Conservation (phyloP, 306 rosid species). For the Psophocarpus tetragonolobus region DNA sequence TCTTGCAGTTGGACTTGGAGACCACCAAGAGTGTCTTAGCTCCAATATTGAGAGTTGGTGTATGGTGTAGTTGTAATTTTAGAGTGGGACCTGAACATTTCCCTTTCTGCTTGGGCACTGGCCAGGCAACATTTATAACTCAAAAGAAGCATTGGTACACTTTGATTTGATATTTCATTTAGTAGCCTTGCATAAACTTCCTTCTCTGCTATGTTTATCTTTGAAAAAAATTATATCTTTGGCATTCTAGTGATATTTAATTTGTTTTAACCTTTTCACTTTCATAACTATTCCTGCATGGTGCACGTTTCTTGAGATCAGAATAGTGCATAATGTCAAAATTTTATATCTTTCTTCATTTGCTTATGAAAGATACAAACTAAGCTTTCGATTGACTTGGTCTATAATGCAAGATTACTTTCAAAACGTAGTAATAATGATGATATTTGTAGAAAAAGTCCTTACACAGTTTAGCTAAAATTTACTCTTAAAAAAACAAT, state of each 20-base stretch:
- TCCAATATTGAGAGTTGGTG: slow-evolving; percentile 41
- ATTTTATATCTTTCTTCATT: neutral
- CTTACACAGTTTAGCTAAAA: neutral
- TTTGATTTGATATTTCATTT: neutral
- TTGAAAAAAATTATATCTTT: too few relatives aligned
- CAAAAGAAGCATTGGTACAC: slow-evolving; percentile 21
- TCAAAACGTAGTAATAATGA: neutral
- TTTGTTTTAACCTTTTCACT: neutral
- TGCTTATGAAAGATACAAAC: neutral
- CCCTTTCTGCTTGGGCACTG: slow-evolving; percentile 20
- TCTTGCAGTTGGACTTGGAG: slow-evolving; percentile 44
- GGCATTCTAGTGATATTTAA: neutral
- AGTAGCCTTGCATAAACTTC: too few relatives aligned
- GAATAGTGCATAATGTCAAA: neutral
- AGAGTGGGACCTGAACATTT: slow-evolving; percentile 53
- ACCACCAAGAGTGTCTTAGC: slow-evolving; percentile 41
- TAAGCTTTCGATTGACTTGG: neutral
- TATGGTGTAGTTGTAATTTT: slow-evolving; percentile 34
- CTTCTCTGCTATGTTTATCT: neutral
- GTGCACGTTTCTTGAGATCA: too few relatives aligned
- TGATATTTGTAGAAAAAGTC: neutral
- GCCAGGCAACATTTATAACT: slow-evolving; percentile 27
- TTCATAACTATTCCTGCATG: too few relatives aligned
- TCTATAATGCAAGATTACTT: neutral
- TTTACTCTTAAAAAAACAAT: neutral